Evolutionary conservation across 225 moss, liverwort and hornwort genomes (phyloP), one percentile per base, ranked within the genome.

Genomic region (Bryoerythrophyllum caledonicum): DNA sequence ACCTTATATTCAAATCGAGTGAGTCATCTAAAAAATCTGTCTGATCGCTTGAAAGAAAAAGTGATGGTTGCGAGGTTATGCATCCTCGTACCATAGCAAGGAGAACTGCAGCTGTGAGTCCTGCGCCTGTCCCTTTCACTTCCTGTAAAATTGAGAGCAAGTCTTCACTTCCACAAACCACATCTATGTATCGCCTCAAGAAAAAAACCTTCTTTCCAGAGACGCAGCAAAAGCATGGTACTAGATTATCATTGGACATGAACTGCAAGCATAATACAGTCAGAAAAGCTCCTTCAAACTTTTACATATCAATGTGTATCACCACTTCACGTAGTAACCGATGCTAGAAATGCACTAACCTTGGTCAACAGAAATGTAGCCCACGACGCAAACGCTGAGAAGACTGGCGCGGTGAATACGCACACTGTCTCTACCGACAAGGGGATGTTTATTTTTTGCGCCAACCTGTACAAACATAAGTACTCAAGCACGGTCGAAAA

Each of bases 341-440:
- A 63, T 67, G 66, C 27, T 67, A 37, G 64, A 64, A 68, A 34
- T 53, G 60, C 57, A 86, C 90, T 73, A 30, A 97, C 97, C 93
- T 91, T 99, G 37, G 97, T 91, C 58, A 99, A 78, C 21, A 93
- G 83, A 65, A 90, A 99, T 32, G 97, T 87, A 53, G 97, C 90
- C 97, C 97, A 99, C 30, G 97, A 95, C 34, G 97, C 97, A 81
- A 94, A 94, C 55, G 94, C 94, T 62, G 94, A 95, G 84, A 99
- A 99, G 58, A 95, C 48, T 62, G 94, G 97, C 52, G 97, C 97
- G n/a, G 93, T 99, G 75, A 99, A 95, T 54, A 95, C 95, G 77
- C 97, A 99, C 13, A 95, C 94, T 54, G 94, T 99, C 88, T 99
- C 94, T 71, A 99, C 97, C 40, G 95, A 99, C 71, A 95, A 76